Conservation (phyloP, 106 monocot species). For the Phalaenopsis equestris region DNA sequence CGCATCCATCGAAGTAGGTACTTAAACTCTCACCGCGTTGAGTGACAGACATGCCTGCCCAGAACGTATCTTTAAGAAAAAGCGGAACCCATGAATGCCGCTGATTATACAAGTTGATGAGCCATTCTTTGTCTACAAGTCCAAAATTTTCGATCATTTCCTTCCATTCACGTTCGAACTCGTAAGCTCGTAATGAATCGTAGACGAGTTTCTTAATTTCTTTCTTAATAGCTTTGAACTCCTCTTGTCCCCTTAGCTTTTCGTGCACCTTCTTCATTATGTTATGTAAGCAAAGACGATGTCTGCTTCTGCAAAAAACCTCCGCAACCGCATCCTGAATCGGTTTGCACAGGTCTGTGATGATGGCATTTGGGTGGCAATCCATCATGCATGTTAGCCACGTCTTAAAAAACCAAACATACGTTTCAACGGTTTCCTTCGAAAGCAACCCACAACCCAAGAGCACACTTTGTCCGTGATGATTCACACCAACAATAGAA, state of each 20-base stretch:
- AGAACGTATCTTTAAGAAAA: slow-evolving; percentile 63
- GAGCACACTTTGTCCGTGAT: slow-evolving; percentile 50
- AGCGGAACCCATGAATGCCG: slow-evolving; percentile 53
- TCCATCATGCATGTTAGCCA: slow-evolving; percentile 38
- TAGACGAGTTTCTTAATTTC: slow-evolving; percentile 31
- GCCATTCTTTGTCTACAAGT: slow-evolving; percentile 53
- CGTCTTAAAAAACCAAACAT: slow-evolving; percentile 55
- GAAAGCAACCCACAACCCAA: slow-evolving; percentile 56
- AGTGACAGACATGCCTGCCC: slow-evolving; percentile 70
- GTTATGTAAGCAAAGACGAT: slow-evolving; percentile 41
- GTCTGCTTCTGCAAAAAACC: slow-evolving; percentile 31
- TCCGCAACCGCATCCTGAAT: slow-evolving; percentile 35
- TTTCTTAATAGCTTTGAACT: slow-evolving; percentile 49
- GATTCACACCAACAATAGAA: slow-evolving; percentile 46
- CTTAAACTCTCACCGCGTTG: slow-evolving; percentile 32
- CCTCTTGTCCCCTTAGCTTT: slow-evolving; percentile 34
- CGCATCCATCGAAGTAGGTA: slow-evolving; percentile 47
- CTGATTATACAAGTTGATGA: slow-evolving; percentile 42
- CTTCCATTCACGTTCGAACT: slow-evolving; percentile 54
- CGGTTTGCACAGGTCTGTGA: slow-evolving; percentile 42
- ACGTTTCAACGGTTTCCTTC: slow-evolving; percentile 33
- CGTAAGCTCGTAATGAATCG: slow-evolving; percentile 36
- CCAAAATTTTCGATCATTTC: slow-evolving; percentile 29
- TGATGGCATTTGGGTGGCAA: slow-evolving; percentile 35
- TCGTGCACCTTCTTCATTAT: slow-evolving; percentile 45